Evolutionary conservation across 768 basidiomycete genomes (phyloP), one percentile per base, ranked within the genome.

Genomic region (Phlegmacium glaucopus): DNA sequence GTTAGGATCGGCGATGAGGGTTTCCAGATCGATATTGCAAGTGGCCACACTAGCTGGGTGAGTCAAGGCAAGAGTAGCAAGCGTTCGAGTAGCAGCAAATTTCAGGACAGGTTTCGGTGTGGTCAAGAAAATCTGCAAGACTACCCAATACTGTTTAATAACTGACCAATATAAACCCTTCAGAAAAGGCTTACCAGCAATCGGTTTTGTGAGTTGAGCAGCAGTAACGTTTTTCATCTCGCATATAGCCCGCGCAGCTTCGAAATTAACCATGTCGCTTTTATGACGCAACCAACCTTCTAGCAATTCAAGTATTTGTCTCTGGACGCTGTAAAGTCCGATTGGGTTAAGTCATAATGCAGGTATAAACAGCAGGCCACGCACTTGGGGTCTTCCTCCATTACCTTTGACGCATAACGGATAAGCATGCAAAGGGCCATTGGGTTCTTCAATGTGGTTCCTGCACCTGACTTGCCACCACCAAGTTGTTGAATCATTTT

Each of bases 211-310:
- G 44, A 98, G 72, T 58, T 98, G 93, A 4, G 78, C 66, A 7
- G 83, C 64, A 22, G 83, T 76, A 25, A 93, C 87, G 51, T 85
- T 82, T 67, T 85, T 89, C 89, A 95, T 90, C 65, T 97, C 95
- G 64, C 94, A 97, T 52, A 99, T 95, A 6, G 85, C 94, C 37
- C 96, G 87, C 4, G 96, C 95, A 16, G 96, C 96, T 66, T 99
- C 96, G 51, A 94, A 90, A 70, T 98, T 98, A 61, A 99, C 96
- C 95, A 97, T 99, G 64, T 99, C 96, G 57, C 93, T 96, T 76
- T 99, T 99, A 71, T 99, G 96, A 49, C 94, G 83, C 50, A 98
- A 73, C 85, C 94, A 94, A 28, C 89, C 86, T 62, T 98, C 96
- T 30, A 98, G 75, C 36, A 96, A 78, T 54, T 98, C 96, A 44